Percentiles rank a stretch among this genome's conserved stretches.
Conservation (phyloP, 139 green algal species). For the Chlamydomonas applanata region DNA sequence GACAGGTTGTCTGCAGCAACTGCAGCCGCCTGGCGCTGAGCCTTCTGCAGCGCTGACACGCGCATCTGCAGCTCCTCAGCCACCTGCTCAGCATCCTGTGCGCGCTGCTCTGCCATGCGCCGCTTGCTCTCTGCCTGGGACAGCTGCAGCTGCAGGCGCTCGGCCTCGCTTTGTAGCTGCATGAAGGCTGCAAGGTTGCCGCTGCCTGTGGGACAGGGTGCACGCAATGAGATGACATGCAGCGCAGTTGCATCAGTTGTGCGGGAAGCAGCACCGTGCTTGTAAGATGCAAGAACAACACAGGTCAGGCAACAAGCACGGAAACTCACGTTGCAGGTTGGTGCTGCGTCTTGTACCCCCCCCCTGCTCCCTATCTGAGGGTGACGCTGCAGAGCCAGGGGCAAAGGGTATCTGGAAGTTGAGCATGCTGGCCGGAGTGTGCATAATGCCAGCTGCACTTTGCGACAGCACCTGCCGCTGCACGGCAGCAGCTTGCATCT, state of each 20-base stretch:
- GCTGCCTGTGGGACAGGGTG: neutral
- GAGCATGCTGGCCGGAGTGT: neutral
- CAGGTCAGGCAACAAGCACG: too few relatives aligned
- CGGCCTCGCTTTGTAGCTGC: slow-evolving; percentile 23
- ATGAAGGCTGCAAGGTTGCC: slow-evolving; percentile 16
- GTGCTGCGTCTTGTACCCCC: too few relatives aligned
- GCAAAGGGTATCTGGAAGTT: neutral
- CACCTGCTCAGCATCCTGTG: slow-evolving; percentile 14
- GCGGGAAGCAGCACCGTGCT: too few relatives aligned
- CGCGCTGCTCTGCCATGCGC: slow-evolving; percentile 24
- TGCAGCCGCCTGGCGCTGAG: neutral
- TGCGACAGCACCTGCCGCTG: slow-evolving; percentile 10
- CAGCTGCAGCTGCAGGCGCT: slow-evolving; percentile 19
- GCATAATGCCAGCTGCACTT: neutral
- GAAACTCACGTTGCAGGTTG: too few relatives aligned
- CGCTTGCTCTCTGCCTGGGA: slow-evolving; percentile 23
- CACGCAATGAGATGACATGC: too few relatives aligned
- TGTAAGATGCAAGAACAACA: too few relatives aligned
- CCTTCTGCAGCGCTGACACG: neutral
- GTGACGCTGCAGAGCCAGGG: too few relatives aligned
- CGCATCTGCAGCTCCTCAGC: slow-evolving; percentile 14
- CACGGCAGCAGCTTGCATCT: neutral
- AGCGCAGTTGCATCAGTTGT: too few relatives aligned
- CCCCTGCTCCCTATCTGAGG: too few relatives aligned
- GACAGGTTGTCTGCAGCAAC: neutral